Evolutionary conservation across 306 rosid species (phyloP).

Genomic region (Myrica gale): DNA sequence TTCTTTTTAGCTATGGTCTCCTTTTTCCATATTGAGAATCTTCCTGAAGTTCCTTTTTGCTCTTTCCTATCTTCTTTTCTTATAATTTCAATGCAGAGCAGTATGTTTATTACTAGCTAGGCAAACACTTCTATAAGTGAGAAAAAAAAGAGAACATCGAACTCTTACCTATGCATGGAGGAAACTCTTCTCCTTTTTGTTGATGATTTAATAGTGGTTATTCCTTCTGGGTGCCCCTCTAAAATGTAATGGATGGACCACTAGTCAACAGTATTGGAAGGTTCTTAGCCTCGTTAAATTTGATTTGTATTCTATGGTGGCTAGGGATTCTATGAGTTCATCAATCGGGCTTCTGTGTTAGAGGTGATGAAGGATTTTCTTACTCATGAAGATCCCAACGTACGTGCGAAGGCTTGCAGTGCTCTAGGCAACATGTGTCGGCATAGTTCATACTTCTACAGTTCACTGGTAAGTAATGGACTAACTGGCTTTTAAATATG

Average conservation of each 20-base stretch:
- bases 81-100: no score
- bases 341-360: conserved; percentile 76
- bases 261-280: not conserved
- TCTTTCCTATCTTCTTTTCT: no score
- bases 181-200: no score
- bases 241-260: not conserved
- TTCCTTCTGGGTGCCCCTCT: not conserved
- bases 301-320: conserved; percentile 24
- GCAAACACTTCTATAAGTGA: no score
- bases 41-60: no score
- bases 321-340: conserved; percentile 80
- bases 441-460: conserved; percentile 78
- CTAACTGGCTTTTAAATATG: conserved; percentile 16
- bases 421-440: conserved; percentile 99
- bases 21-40: no score
- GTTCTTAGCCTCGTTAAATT: not conserved
- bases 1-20: not conserved
- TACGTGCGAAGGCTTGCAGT: conserved; percentile 95
- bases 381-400: conserved; percentile 75
- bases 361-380: conserved; percentile 77
- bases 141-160: no score
- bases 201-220: no score
- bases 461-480: conserved; percentile 53
- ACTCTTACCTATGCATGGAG: no score
- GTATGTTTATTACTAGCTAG: no score